phyloP scores from a whole-genome alignment of 305 asterid genomes.

The Fraxinus latifolia region DNA sequence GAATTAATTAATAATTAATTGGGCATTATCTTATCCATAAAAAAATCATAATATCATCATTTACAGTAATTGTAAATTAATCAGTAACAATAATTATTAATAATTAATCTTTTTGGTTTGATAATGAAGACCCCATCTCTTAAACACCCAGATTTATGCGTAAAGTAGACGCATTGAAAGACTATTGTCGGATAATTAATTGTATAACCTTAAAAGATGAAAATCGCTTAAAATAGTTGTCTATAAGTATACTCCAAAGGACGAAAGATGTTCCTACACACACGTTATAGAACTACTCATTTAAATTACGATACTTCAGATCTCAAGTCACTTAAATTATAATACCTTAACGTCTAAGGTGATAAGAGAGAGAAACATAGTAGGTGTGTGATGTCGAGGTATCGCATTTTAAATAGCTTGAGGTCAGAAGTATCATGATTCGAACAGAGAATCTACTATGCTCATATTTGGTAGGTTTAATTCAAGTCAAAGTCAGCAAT shows the following conservation, averaged over 20 bases:
- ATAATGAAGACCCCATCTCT: background rate
- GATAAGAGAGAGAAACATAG: background rate
- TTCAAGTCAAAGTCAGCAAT: too few species aligned
- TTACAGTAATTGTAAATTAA: background rate
- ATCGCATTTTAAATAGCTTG: too few species aligned
- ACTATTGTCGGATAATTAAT: background rate
- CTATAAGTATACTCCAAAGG: background rate
- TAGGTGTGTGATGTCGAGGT: background rate
- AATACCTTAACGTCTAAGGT: too few species aligned
- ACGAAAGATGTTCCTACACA: background rate
- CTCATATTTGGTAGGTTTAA: too few species aligned
- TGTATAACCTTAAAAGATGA: background rate
- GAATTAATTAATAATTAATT: background rate
- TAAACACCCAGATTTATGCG: background rate
- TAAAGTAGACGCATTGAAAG: background rate
- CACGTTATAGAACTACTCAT: background rate
- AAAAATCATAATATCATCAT: background rate
- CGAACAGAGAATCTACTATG: background rate
- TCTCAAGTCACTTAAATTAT: background rate
- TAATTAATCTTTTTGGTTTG: background rate
- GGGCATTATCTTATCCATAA: background rate
- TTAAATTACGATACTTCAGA: background rate
- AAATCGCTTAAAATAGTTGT: too few species aligned
- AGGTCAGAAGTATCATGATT: background rate
- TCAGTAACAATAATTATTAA: too few species aligned